Evolutionary conservation across 805 yeast genomes (phyloP), one percentile per base, ranked within the genome.

Genomic region (Kuraishia hungarica): DNA sequence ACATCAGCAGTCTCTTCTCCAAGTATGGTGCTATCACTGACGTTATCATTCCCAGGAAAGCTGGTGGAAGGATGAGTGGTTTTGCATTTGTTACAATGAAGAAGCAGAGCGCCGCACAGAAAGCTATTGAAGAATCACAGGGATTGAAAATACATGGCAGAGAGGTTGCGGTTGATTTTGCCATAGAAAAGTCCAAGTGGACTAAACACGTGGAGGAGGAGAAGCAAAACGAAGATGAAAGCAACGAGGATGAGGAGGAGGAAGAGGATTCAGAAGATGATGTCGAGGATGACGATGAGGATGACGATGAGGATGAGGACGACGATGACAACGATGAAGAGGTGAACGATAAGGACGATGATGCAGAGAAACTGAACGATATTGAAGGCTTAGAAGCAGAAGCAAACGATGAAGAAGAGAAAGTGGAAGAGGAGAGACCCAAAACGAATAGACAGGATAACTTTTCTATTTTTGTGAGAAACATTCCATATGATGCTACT

Each of bases 31-130:
- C 87, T 28, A 97, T 94, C 39, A 82, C 81, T 24, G 97, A 91
- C 64, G 96, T 93, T 0, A 82, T 83, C 61, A 89, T 94, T 61
- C 99, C 99, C 51, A 82, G 89, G 64, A 89, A 88, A 65, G 78
- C 80, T 51, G 96, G 90, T 52, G 97, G 97, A 17, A 84, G 81
- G 67, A 87, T 94, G 94, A 75, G 86, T 57, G 99, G 99, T 11
- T 94, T 93, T 78, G 99, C 91, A 0, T 94, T 94, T 69, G 91
- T 94, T 10, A 87, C 94, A 0, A 87, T 94, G 96, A 83, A 83
- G 64, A 89, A 86, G 64, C 77, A 83, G 58, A 72, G 81, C 28
- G 82, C 86, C 59, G 98, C 99, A 52, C 85, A 82, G 61, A 77
- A 74, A 55, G 98, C 97, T 1, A 83, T 92, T 39, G 88, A 88